phyloP scores from a whole-genome alignment of 192 early-diverging fungal genomes.

The Diversispora eburnea region DNA sequence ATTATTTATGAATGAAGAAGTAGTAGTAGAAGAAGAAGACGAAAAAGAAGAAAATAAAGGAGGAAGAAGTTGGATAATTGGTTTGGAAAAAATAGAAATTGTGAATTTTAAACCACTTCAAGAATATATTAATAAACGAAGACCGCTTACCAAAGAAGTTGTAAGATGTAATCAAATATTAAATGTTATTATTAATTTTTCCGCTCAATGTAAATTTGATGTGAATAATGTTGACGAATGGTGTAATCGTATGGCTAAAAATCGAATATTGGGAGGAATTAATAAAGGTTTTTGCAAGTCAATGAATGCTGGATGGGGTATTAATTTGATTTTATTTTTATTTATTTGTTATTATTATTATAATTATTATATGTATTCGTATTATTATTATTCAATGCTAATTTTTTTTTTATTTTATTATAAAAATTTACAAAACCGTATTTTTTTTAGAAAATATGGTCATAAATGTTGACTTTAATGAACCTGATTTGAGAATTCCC shows the following conservation, averaged over 20 bases:
- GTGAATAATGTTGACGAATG: background rate
- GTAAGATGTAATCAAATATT: background rate
- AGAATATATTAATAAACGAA: background rate
- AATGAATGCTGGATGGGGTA: slow-evolving; percentile 1
- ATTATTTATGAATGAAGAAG: background rate
- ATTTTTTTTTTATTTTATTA: background rate
- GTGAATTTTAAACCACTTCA: background rate
- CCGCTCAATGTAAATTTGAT: background rate
- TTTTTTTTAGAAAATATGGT: background rate
- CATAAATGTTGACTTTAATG: background rate
- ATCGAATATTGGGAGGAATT: background rate
- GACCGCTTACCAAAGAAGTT: background rate
- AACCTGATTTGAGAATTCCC: background rate
- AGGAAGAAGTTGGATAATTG: background rate
- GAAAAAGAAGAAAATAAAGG: background rate
- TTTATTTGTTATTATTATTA: no score
- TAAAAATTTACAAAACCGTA: background rate
- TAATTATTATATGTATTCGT: no score
- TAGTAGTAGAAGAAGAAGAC: background rate
- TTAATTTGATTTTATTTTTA: no score
- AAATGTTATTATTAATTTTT: slow-evolving; percentile 1
- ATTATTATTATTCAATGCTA: no score
- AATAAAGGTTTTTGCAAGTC: background rate
- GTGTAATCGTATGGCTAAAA: background rate
- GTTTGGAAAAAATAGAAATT: background rate